phyloP scores from a whole-genome alignment of 1,284 basidiomycete species.

The Ceratobasidium sp. region DNA sequence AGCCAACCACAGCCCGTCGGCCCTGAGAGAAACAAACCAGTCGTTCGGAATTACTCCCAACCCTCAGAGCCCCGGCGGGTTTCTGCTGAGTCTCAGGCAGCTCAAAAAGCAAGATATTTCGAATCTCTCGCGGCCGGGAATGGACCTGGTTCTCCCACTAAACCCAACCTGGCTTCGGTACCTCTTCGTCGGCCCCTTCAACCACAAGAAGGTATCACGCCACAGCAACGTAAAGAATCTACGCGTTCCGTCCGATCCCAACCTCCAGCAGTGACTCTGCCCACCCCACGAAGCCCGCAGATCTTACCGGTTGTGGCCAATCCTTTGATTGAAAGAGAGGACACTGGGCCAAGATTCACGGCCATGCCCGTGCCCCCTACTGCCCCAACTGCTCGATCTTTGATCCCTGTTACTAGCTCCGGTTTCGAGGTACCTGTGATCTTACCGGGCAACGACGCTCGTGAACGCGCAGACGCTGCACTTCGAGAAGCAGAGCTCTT shows the following conservation, averaged over 20 bases:
- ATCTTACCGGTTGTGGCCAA: not conserved
- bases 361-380: conserved; percentile 27
- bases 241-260: not conserved
- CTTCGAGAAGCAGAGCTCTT: conserved; percentile 28
- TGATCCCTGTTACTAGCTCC: conserved; percentile 26
- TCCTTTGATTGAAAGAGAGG: not conserved
- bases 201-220: conserved; percentile 1
- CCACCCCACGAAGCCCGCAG: not conserved
- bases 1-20: not conserved
- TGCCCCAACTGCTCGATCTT: conserved; percentile 26
- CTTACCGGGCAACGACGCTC: conserved; percentile 23
- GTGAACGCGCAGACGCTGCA: conserved; percentile 25
- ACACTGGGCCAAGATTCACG: not conserved
- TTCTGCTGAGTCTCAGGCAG: conserved; percentile 17
- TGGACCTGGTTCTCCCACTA: not conserved
- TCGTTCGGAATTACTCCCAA: not conserved
- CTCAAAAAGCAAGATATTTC: conserved; percentile 30
- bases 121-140: conserved; percentile 12
- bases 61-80: not conserved
- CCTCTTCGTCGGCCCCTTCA: not conserved
- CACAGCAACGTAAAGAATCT: not conserved
- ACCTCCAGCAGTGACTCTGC: not conserved
- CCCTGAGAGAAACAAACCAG: not conserved
- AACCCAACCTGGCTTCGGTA: not conserved
- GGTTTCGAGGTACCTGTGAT: conserved; percentile 25